A percentile compares a stretch with the other conserved stretches of the same genome.
These are phyloP conservation scores for Ambrosiella beaveri DNA, from an alignment of 2,329 filamentous ascomycete genomes.

Conservation along the genomic window DNA sequence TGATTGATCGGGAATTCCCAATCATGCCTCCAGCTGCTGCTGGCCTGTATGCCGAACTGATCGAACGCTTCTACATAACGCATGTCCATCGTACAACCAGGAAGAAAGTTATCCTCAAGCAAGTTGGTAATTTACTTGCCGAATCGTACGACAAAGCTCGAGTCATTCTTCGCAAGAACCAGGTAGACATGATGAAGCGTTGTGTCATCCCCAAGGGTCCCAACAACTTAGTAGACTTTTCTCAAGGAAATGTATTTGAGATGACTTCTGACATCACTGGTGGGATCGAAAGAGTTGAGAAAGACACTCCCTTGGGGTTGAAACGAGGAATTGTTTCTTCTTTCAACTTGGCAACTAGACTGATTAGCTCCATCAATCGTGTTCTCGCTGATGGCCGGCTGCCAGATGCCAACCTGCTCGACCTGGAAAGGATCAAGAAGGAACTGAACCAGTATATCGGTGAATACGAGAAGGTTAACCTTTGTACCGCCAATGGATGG, in stretches of 20 bases:
- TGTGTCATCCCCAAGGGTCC: neutral
- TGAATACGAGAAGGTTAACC: slow-evolving; percentile 3
- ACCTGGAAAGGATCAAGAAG: slow-evolving; percentile 3
- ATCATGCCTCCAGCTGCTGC: slow-evolving; percentile 12
- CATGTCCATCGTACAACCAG: neutral
- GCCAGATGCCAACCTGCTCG: slow-evolving; percentile 1
- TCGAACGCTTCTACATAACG: slow-evolving; percentile 7
- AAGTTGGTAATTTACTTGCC: neutral
- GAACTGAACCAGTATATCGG: slow-evolving; percentile 2
- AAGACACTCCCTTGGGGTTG: neutral
- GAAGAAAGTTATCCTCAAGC: neutral
- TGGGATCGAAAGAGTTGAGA: neutral
- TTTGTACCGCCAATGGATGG: slow-evolving; percentile 7
- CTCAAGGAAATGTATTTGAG: too few relatives aligned
- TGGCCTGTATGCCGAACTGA: slow-evolving; percentile 6
- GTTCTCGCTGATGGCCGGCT: slow-evolving; percentile 6
- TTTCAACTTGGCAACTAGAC: slow-evolving; percentile 18
- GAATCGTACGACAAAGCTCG: neutral
- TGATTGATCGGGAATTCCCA: slow-evolving; percentile 24
- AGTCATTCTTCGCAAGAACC: slow-evolving; percentile 6
- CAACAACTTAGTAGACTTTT: too few relatives aligned
- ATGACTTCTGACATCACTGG: neutral
- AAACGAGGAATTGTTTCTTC: slow-evolving; percentile 3
- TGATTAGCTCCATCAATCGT: slow-evolving; percentile 7
- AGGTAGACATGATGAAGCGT: slow-evolving; percentile 5